These are phyloP conservation scores for Furculomyces boomerangus DNA, from an alignment of 371 early-diverging fungal genomes.

Conservation along the genomic window DNA sequence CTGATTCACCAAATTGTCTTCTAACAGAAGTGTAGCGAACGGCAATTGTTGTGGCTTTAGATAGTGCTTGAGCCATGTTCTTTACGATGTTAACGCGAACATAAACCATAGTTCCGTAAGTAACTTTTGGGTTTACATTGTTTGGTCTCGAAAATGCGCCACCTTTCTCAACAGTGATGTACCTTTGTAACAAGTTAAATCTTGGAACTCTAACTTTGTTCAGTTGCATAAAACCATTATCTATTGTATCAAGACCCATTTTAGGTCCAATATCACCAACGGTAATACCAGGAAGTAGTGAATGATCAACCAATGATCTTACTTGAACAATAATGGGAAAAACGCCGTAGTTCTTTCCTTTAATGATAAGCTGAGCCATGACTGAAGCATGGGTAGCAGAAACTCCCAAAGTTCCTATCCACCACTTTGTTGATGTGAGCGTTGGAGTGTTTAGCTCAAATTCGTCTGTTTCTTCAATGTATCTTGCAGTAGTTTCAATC, in stretches of 20 bases:
- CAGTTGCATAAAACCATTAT: conserved; percentile 71
- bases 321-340: conserved; percentile 77
- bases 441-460: conserved; percentile 72
- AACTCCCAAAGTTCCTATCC: conserved; percentile 68
- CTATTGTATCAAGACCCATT: conserved; percentile 60
- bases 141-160: conserved; percentile 49
- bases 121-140: conserved; percentile 37
- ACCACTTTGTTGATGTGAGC: conserved; percentile 71
- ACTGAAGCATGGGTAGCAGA: conserved; percentile 66
- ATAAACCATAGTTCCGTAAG: conserved; percentile 60
- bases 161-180: conserved; percentile 44
- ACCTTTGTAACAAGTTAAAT: conserved; percentile 57
- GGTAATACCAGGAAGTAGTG: conserved; percentile 56
- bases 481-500: conserved; percentile 81
- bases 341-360: conserved; percentile 60
- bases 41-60: conserved; percentile 48
- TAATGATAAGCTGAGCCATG: conserved; percentile 65
- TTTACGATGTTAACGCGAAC: conserved; percentile 46
- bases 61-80: conserved; percentile 20
- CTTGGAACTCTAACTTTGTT: conserved; percentile 62
- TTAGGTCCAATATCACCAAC: conserved; percentile 86
- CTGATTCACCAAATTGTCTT: conserved; percentile 28
- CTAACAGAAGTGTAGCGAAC: conserved; percentile 47
- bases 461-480: conserved; percentile 52
- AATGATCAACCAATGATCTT: conserved; percentile 56